These are phyloP conservation scores for Catenaria anguillulae DNA, from an alignment of 371 early-diverging fungal genomes.

Conservation along the genomic window DNA sequence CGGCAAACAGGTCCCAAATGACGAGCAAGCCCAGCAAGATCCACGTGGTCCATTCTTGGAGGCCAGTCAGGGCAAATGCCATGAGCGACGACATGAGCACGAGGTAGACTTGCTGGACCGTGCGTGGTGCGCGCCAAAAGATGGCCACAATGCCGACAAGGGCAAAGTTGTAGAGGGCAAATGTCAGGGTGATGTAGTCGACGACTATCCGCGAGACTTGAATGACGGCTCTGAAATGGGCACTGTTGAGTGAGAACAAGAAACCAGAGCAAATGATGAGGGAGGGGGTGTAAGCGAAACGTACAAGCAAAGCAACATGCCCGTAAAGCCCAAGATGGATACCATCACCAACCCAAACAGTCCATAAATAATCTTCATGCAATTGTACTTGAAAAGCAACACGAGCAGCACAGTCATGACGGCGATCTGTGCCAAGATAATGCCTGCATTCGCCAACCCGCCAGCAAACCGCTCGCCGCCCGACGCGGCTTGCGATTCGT, in stretches of 20 bases:
- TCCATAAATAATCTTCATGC: conserved; percentile 56
- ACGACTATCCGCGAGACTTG: conserved; percentile 49
- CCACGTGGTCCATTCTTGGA: conserved; percentile 69
- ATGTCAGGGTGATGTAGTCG: conserved; percentile 55
- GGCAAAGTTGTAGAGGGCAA: conserved; percentile 65
- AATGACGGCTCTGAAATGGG: conserved; percentile 25
- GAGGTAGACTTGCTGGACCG: conserved; percentile 60
- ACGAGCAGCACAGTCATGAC: conserved; percentile 61
- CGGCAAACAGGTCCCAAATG: conserved; percentile 75
- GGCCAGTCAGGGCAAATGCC: conserved; percentile 59
- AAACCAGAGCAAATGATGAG: not conserved
- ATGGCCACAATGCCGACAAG: conserved; percentile 58
- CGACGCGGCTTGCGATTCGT: conserved; percentile 13
- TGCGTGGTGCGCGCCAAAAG: conserved; percentile 66
- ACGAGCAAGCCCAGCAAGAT: conserved; percentile 60
- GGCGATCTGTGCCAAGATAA: conserved; percentile 62
- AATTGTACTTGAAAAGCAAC: conserved; percentile 52
- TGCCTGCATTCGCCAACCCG: conserved; percentile 33
- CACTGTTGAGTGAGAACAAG: not conserved
- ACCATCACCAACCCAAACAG: conserved; percentile 60
- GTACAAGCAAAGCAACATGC: too few species aligned
- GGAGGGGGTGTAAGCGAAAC: too few species aligned
- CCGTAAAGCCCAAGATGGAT: conserved; percentile 56
- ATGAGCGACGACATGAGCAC: conserved; percentile 67
- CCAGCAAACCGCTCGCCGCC: conserved; percentile 12